Percentiles rank a stretch among this genome's conserved stretches.
These are phyloP conservation scores for Trichoderma breve DNA, from an alignment of 2,329 filamentous ascomycete species.

Conservation along the genomic window DNA sequence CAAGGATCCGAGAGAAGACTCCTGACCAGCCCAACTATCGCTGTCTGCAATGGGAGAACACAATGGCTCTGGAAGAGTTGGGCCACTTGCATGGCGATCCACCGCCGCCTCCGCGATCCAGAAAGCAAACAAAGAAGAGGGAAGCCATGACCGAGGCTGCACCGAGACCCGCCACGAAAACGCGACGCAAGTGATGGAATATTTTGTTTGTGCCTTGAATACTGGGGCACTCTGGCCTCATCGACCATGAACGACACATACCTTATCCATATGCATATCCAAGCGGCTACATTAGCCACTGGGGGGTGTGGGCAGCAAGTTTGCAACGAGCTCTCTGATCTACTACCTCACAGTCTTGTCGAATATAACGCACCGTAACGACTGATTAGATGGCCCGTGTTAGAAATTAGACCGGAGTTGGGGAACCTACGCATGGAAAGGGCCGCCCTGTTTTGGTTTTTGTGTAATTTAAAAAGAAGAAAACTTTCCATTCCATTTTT, in stretches of 20 bases:
- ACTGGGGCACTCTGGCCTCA: not conserved
- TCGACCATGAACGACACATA: not conserved
- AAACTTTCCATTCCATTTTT: not conserved
- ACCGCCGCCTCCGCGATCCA: conserved; percentile 49
- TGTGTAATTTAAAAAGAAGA: not conserved
- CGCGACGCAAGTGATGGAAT: conserved; percentile 25
- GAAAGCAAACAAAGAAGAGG: conserved; percentile 53
- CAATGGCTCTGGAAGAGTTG: conserved; percentile 54
- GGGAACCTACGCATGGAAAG: not conserved
- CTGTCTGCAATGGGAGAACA: conserved; percentile 56
- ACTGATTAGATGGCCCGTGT: conserved; percentile 10
- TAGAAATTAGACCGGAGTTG: conserved; percentile 16
- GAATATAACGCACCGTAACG: not conserved
- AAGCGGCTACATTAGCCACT: not conserved
- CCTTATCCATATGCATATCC: not conserved
- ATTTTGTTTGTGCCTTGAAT: not conserved
- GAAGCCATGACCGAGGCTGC: conserved; percentile 39
- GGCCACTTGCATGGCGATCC: conserved; percentile 58
- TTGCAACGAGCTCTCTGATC: conserved; percentile 18
- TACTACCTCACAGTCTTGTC: not conserved
- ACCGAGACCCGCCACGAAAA: conserved; percentile 32
- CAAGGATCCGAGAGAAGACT: conserved; percentile 46
- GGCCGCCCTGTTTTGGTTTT: not conserved
- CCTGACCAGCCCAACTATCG: conserved; percentile 48
- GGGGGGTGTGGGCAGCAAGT: not conserved